phyloP scores from a whole-genome alignment of 257 asterid species.

The Solanum peruvianum region DNA sequence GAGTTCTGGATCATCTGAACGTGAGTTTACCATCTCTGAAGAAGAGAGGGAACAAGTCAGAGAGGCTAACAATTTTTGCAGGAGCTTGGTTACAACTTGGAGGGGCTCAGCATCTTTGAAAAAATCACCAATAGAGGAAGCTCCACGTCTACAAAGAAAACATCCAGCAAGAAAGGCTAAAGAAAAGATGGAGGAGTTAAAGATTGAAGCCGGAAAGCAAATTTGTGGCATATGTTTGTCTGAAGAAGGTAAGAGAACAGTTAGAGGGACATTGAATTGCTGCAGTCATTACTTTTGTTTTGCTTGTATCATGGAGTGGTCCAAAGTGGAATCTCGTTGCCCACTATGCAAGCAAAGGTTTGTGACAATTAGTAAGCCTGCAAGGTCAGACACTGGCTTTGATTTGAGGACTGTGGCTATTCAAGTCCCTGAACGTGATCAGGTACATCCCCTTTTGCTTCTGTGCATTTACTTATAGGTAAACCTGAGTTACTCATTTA shows the following conservation, averaged over 20 bases:
- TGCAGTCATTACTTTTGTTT: slow-evolving; percentile 90
- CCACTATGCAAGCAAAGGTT: slow-evolving; percentile 91
- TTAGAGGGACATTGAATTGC: slow-evolving; percentile 62
- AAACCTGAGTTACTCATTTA: not conserved
- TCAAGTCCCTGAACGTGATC: slow-evolving; percentile 79
- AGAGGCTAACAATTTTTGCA: slow-evolving; percentile 53
- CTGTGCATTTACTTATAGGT: not conserved
- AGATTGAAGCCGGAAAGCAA: slow-evolving; percentile 54
- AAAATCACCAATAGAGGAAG: slow-evolving; percentile 20
- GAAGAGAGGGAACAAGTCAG: slow-evolving; percentile 88
- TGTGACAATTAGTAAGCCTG: slow-evolving; percentile 49
- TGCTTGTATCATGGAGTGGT: slow-evolving; percentile 94
- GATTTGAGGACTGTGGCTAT: slow-evolving; percentile 42
- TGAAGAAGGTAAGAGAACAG: slow-evolving; percentile 68
- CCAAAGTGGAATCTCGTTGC: slow-evolving; percentile 93
- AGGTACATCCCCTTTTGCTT: slow-evolving; percentile 29
- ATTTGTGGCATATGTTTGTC: slow-evolving; percentile 90
- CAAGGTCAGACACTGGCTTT: slow-evolving; percentile 35
- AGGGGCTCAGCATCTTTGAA: slow-evolving; percentile 35
- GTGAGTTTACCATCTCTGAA: slow-evolving; percentile 66
- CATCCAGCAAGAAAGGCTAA: slow-evolving; percentile 50
- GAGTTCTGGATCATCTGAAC: slow-evolving; percentile 55
- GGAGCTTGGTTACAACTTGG: slow-evolving; percentile 19
- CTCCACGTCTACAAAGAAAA: slow-evolving; percentile 24
- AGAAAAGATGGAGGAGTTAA: slow-evolving; percentile 44